Conservation (phyloP, 2,329 filamentous ascomycete genomes). For the Exophiala xenobiotica region DNA sequence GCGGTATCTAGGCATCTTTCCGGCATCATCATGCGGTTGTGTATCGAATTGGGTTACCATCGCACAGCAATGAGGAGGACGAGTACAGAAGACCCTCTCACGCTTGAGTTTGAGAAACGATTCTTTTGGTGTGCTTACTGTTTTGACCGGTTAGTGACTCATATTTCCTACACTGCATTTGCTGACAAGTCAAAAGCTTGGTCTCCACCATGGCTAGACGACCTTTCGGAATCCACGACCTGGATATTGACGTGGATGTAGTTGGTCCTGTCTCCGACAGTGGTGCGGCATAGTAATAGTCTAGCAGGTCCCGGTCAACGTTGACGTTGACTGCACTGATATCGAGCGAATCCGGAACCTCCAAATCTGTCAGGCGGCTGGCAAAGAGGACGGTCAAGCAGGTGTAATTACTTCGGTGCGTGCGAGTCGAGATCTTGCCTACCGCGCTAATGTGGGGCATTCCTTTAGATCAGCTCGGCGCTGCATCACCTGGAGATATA, state of each 20-base stretch:
- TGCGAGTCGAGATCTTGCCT: background rate
- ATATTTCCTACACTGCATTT: background rate
- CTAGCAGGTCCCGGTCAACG: slow-evolving; percentile 19
- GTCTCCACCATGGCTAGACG: slow-evolving; percentile 22
- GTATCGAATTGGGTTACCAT: slow-evolving; percentile 26
- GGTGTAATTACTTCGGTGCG: slow-evolving; percentile 1
- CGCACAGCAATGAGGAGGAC: slow-evolving; percentile 12
- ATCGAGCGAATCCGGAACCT: slow-evolving; percentile 16
- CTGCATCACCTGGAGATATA: slow-evolving; percentile 28
- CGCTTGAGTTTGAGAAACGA: slow-evolving; percentile 26
- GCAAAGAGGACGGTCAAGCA: background rate
- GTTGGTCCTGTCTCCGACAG: background rate
- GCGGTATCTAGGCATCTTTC: slow-evolving; percentile 19
- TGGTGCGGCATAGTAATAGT: too few relatives aligned
- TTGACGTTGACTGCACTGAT: slow-evolving; percentile 23
- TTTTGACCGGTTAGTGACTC: slow-evolving; percentile 23
- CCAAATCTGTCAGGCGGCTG: slow-evolving; percentile 18
- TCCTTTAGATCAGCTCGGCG: slow-evolving; percentile 27
- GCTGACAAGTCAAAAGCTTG: slow-evolving; percentile 10
- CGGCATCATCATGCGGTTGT: slow-evolving; percentile 24
- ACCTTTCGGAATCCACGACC: slow-evolving; percentile 27
- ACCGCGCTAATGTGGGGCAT: slow-evolving; percentile 3
- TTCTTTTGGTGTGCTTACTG: slow-evolving; percentile 31
- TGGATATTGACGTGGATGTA: slow-evolving; percentile 27
- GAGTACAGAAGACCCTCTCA: slow-evolving; percentile 11